Base-by-base conservation (phyloP, 2,329 filamentous ascomycete genomes). In the Fusarium sp. region DNA sequence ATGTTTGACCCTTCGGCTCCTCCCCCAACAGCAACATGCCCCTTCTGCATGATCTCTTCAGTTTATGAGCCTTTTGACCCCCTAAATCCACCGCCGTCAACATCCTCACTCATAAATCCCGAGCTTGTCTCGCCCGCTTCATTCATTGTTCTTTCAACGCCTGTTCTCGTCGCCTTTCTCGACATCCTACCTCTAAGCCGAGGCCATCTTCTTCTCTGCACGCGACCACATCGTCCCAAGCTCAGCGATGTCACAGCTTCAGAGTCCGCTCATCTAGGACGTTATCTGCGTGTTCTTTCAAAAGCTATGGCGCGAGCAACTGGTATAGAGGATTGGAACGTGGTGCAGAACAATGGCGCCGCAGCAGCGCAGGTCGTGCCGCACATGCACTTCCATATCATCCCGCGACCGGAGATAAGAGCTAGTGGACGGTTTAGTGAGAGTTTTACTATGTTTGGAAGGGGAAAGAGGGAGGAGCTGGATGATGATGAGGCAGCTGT, bases 371-470 rank as follows among this genome's bases (percentile, higher is more conserved):
- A 98, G 82, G 94, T 97, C 18, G 94, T 98, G 3, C 92, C 92
- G 24, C 95, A 98, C 79, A 91, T 97, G 51, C 95, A 99, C 80
- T 98, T 97, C 79, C 96, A 99, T 75, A 87, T 98, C 55, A 97
- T 99, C 34, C 95, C 95, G 0, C 84, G 95, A 40, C 94, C 94
- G 0, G 89, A 92, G 81, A 87, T 87, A 61, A 83, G 83, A 71
- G 86, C 82, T 48, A 86, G 83, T 70, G 85, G 83, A 9, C 78
- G 82, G 48, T 82, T 82, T 73, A 87, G 87, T 62, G 85, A 87
- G 83, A 90, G 89, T 77, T 94, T 94, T 82, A 93, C 91, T 48
- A 94, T 94, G 92, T 95, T 95, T 82, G 93, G 92, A 2, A 81
- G 90, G 16, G 93, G 93, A 0, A 84, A 86, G 76, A 83, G 93